phyloP scores from a whole-genome alignment of 176 grass and related monocot species.

The Oryza australiensis region DNA sequence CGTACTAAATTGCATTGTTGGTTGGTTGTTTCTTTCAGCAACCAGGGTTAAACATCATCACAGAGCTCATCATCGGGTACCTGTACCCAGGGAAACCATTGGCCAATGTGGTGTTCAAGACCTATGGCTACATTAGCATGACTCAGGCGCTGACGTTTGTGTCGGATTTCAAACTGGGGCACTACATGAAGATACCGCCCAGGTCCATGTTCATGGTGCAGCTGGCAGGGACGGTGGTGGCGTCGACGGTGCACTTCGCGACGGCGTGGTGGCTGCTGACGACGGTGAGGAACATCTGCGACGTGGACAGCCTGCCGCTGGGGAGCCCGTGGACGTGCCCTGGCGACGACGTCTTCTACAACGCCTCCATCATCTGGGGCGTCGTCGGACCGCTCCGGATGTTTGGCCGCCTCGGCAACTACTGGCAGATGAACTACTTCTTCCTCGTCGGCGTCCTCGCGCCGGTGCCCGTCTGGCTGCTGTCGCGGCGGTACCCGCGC shows the following conservation, averaged over 20 bases:
- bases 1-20: too few species aligned
- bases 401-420: slow-evolving; percentile 62
- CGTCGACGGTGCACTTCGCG: slow-evolving; percentile 61
- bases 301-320: slow-evolving; percentile 32
- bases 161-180: slow-evolving; percentile 79
- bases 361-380: slow-evolving; percentile 91
- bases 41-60: slow-evolving; percentile 82
- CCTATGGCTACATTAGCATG: slow-evolving; percentile 93
- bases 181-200: slow-evolving; percentile 97
- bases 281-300: slow-evolving; percentile 53
- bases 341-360: slow-evolving; percentile 72
- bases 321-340: slow-evolving; percentile 95
- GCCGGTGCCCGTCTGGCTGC: slow-evolving; percentile 57
- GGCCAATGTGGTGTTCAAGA: slow-evolving; percentile 86
- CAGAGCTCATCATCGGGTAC: slow-evolving; percentile 85
- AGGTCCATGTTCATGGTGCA: slow-evolving; percentile 68
- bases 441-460: slow-evolving; percentile 64
- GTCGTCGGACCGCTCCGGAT: slow-evolving; percentile 74
- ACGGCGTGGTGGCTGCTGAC: slow-evolving; percentile 82
- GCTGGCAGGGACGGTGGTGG: slow-evolving; percentile 64
- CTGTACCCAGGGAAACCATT: slow-evolving; percentile 74
- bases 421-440: slow-evolving; percentile 70
- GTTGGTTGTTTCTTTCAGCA: slow-evolving; percentile 10
- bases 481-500: slow-evolving; percentile 44
- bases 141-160: slow-evolving; percentile 71